A percentile compares a stretch with the other conserved stretches of the same genome.
phyloP scores from a whole-genome alignment of 345 rosid species.

The Kandelia obovata region DNA sequence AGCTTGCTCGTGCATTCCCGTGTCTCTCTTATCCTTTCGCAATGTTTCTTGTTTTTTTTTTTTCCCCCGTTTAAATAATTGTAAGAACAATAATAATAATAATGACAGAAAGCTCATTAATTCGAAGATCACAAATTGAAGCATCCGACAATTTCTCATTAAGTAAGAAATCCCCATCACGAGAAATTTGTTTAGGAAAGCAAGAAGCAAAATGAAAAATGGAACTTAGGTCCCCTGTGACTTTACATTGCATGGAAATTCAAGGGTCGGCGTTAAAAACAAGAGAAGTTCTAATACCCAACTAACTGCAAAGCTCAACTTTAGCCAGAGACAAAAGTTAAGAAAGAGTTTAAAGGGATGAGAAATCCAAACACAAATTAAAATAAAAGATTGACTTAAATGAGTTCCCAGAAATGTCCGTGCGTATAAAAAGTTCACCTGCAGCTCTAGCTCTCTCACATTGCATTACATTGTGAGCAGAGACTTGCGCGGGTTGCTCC shows the following conservation, averaged over 20 bases:
- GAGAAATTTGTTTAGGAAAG: no score
- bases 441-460: slow-evolving; percentile 1
- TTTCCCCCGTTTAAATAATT: no score
- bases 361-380: not conserved
- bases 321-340: not conserved
- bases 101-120: no score
- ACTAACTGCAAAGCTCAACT: not conserved
- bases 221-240: not conserved
- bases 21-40: no score
- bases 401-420: not conserved
- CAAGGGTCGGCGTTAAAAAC: not conserved
- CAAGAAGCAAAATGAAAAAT: no score
- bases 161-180: no score
- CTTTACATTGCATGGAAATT: not conserved
- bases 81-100: no score
- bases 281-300: not conserved
- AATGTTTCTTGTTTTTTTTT: no score
- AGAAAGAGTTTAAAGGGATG: not conserved
- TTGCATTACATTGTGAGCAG: slow-evolving; percentile 29
- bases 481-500: slow-evolving; percentile 1
- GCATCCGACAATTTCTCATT: no score
- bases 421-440: slow-evolving; percentile 13
- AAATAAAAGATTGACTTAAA: no score
- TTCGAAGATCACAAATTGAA: no score
- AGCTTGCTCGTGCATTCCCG: no score